Evolutionary conservation across 179 eudicot species (phyloP).

Genomic region (Silene noctiflora): DNA sequence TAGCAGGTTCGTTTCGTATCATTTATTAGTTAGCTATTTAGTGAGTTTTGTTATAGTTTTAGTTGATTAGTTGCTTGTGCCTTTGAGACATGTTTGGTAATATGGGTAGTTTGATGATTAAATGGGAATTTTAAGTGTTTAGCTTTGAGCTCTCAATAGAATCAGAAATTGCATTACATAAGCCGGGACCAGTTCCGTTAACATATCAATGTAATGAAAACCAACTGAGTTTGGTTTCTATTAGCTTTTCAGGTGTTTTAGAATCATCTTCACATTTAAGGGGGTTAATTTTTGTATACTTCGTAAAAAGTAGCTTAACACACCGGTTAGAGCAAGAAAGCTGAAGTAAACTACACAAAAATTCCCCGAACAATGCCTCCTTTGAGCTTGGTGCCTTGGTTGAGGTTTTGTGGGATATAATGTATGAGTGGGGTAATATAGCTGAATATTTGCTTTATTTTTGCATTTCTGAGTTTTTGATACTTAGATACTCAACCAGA

Average conservation of each 20-base stretch:
- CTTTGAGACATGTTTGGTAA: neutral
- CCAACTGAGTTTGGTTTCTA: neutral
- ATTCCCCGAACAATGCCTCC: neutral
- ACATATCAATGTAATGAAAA: neutral
- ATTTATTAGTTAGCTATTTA: neutral
- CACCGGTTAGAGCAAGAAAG: neutral
- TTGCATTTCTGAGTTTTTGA: neutral
- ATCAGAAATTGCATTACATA: neutral
- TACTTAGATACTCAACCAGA: neutral
- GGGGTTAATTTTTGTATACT: neutral
- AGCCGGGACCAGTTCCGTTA: neutral
- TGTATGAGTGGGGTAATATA: neutral
- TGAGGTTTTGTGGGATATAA: neutral
- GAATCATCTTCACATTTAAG: neutral
- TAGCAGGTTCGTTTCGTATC: too few relatives aligned
- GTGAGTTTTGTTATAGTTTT: neutral
- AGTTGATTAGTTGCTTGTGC: neutral
- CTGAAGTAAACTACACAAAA: neutral
- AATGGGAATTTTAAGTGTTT: neutral
- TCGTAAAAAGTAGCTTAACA: neutral
- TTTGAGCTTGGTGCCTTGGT: slow-evolving; percentile 1
- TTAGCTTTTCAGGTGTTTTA: neutral
- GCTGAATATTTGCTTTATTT: neutral
- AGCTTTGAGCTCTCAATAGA: neutral
- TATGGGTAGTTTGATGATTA: neutral